Evolutionary conservation across 352 stramenopile species (phyloP).

Genomic region (Phytophthora boehmeriae): DNA sequence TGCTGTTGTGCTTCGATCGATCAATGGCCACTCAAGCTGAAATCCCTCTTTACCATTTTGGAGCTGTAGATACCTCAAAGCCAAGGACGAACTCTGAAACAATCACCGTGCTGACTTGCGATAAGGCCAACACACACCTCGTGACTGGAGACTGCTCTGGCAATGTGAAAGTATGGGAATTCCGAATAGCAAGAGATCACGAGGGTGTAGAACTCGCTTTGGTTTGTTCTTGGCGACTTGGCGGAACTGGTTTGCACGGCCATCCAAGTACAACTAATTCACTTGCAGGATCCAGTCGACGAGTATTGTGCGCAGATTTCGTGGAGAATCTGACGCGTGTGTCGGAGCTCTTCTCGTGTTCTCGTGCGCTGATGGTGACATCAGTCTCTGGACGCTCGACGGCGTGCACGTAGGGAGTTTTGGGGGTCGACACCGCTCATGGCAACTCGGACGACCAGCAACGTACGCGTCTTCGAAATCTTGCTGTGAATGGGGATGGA

Average conservation of each 20-base stretch:
- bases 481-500: slow-evolving; percentile 46
- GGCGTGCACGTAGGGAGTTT: slow-evolving; percentile 72
- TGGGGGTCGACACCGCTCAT: slow-evolving; percentile 57
- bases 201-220: slow-evolving; percentile 65
- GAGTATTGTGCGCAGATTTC: slow-evolving; percentile 62
- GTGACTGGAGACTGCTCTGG: slow-evolving; percentile 64
- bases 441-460: slow-evolving; percentile 60
- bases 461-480: slow-evolving; percentile 53
- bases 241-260: slow-evolving; percentile 9
- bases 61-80: slow-evolving; percentile 7
- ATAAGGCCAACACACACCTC: slow-evolving; percentile 65
- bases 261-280: slow-evolving; percentile 7
- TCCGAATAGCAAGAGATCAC: slow-evolving; percentile 55
- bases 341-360: slow-evolving; percentile 65
- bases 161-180: slow-evolving; percentile 70
- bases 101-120: slow-evolving; percentile 57
- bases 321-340: slow-evolving; percentile 63
- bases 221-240: slow-evolving; percentile 58
- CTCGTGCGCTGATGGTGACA: slow-evolving; percentile 64
- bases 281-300: slow-evolving; percentile 20
- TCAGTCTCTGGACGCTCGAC: slow-evolving; percentile 78
- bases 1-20: slow-evolving; percentile 72
- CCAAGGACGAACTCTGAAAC: slow-evolving; percentile 36
- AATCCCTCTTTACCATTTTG: slow-evolving; percentile 39
- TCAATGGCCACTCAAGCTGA: slow-evolving; percentile 63